These are phyloP conservation scores for Cryphonectria radicalis DNA, from an alignment of 2,329 filamentous ascomycete species.

Conservation along the genomic window DNA sequence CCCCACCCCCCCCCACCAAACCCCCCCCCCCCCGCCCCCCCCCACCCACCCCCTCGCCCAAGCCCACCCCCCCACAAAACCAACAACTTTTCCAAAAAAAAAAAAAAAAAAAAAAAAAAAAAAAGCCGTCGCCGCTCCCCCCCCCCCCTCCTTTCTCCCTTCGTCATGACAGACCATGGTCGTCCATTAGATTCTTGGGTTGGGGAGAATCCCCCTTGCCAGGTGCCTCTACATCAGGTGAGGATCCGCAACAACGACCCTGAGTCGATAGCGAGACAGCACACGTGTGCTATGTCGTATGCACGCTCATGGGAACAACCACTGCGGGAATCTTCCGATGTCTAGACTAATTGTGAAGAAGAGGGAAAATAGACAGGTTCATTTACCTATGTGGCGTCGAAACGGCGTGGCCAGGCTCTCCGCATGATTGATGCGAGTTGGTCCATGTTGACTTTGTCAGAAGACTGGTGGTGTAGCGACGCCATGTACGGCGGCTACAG, in stretches of 20 bases:
- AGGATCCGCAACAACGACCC: neutral
- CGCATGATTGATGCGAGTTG: neutral
- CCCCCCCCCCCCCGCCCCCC: too few species aligned
- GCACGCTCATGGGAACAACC: slow-evolving; percentile 5
- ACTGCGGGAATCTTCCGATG: too few species aligned
- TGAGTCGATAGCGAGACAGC: slow-evolving; percentile 12
- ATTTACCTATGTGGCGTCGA: neutral
- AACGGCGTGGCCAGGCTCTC: neutral
- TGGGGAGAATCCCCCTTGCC: neutral
- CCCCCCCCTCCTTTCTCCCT: neutral
- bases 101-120: too few species aligned
- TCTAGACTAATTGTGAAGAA: neutral
- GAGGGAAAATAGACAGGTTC: neutral
- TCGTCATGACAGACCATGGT: neutral
- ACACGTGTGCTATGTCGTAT: slow-evolving; percentile 2
- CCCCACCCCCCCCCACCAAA: too few species aligned
- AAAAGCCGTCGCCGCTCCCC: neutral
- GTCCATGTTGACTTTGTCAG: neutral
- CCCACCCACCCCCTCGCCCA: too few species aligned
- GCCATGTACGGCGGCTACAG: neutral
- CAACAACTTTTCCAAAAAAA: too few species aligned
- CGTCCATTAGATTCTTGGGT: neutral
- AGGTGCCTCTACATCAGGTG: neutral
- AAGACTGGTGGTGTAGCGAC: neutral
- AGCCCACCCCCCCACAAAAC: too few species aligned